A percentile compares a stretch with the other conserved stretches of the same genome.
phyloP scores from a whole-genome alignment of 139 green algal species.

The Auxenochlorella protothecoides region DNA sequence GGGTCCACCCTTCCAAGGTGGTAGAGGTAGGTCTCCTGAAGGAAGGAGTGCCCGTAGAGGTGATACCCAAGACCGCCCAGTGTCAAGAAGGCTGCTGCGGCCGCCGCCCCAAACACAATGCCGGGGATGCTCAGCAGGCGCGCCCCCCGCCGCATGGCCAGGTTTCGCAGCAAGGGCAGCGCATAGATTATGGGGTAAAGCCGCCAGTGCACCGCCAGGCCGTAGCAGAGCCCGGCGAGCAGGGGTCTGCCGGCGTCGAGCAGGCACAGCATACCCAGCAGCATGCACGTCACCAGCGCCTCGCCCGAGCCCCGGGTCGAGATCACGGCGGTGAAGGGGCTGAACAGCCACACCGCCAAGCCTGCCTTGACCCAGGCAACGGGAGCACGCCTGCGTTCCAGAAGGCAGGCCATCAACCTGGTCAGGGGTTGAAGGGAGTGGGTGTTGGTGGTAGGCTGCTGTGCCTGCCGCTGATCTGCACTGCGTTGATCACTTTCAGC shows the following conservation, averaged over 20 bases:
- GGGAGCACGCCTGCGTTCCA: neutral
- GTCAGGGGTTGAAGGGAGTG: too few relatives aligned
- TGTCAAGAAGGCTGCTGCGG: conserved; percentile 32
- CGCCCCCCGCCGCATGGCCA: neutral
- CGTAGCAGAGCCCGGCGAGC: conserved; percentile 49
- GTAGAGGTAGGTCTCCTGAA: conserved; percentile 79
- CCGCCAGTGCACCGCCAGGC: conserved; percentile 80
- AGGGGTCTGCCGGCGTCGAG: conserved; percentile 19
- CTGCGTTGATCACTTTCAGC: too few relatives aligned
- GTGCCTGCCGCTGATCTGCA: too few relatives aligned
- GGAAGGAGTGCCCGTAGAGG: conserved; percentile 55
- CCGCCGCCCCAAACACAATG: conserved; percentile 1
- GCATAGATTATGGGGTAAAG: conserved; percentile 88
- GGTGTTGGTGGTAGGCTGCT: too few relatives aligned
- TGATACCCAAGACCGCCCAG: conserved; percentile 42
- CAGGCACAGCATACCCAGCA: conserved; percentile 55
- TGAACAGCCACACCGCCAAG: conserved; percentile 75
- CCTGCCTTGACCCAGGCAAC: neutral
- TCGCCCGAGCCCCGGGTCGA: conserved; percentile 85
- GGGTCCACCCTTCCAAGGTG: conserved; percentile 66
- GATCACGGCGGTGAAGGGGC: conserved; percentile 84
- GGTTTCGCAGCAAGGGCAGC: conserved; percentile 21
- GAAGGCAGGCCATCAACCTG: neutral
- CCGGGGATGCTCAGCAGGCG: neutral
- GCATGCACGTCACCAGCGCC: conserved; percentile 57